A percentile compares a stretch with the other conserved stretches of the same genome.
phyloP scores from a whole-genome alignment of 345 rosid genomes.

The Trapa bicornis region DNA sequence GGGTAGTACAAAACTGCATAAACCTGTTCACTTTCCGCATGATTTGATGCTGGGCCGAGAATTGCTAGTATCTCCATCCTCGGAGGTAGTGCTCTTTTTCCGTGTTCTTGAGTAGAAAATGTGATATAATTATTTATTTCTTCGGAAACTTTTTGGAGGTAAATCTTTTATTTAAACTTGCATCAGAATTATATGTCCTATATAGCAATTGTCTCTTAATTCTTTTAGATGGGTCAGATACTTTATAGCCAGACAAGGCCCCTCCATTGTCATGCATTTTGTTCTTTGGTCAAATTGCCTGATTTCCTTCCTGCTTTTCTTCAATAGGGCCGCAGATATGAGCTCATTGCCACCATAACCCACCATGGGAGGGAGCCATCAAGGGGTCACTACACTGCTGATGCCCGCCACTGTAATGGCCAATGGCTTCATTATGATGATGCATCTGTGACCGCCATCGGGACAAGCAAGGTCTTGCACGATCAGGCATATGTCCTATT shows the following conservation, averaged over 20 bases:
- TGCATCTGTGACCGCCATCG: constrained; percentile 58
- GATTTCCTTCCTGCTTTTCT: background rate
- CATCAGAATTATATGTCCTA: background rate
- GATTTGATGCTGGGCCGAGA: constrained; percentile 56
- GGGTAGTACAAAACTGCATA: constrained; percentile 85
- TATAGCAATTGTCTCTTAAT: background rate
- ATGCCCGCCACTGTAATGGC: constrained; percentile 46
- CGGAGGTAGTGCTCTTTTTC: constrained; percentile 33
- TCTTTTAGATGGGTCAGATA: background rate
- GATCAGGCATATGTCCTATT: constrained; percentile 92
- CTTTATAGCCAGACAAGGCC: too few species aligned
- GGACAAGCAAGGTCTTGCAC: constrained; percentile 59
- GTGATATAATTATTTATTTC: background rate
- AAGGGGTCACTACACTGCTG: constrained; percentile 89
- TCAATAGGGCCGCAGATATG: constrained; percentile 64
- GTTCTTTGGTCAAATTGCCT: background rate
- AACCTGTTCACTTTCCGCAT: constrained; percentile 74
- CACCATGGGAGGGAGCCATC: constrained; percentile 94
- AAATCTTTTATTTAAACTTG: background rate
- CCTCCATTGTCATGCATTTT: too few species aligned
- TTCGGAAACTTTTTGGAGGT: background rate
- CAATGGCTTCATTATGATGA: constrained; percentile 89
- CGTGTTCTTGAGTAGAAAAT: background rate
- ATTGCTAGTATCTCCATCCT: constrained; percentile 51
- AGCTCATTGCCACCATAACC: constrained; percentile 82